These are phyloP conservation scores for Aspergillus funiculosus DNA, from an alignment of 495 filamentous ascomycete genomes.

Conservation along the genomic window DNA sequence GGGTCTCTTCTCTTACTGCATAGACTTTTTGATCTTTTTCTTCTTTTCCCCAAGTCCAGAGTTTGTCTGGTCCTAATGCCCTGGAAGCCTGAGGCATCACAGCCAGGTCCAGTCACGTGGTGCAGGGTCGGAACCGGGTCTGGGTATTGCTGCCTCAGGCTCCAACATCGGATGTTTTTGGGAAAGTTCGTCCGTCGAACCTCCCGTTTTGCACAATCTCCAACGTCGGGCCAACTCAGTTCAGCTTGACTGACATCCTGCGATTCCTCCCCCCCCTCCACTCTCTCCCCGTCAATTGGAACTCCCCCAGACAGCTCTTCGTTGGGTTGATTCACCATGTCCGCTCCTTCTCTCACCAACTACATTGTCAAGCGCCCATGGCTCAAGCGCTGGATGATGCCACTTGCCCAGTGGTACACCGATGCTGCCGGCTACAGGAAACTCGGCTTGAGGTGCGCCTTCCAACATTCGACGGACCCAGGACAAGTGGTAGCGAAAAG, in stretches of 20 bases:
- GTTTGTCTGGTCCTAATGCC: constrained; percentile 10
- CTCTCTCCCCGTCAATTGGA: constrained; percentile 29
- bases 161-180: constrained; percentile 27
- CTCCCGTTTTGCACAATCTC: constrained; percentile 47
- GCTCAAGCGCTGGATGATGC: constrained; percentile 69
- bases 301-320: constrained; percentile 10
- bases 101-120: constrained; percentile 11
- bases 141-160: constrained; percentile 18
- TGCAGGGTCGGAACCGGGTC: neutral
- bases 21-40: neutral
- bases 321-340: constrained; percentile 53
- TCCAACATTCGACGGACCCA: constrained; percentile 10
- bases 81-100: constrained; percentile 26
- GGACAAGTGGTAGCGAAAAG: constrained; percentile 4
- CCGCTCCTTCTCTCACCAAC: constrained; percentile 62
- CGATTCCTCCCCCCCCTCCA: constrained; percentile 24
- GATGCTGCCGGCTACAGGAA: constrained; percentile 86
- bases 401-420: constrained; percentile 76
- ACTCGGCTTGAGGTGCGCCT: constrained; percentile 76
- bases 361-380: constrained; percentile 77
- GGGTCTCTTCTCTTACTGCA: no score
- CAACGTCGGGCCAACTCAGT: constrained; percentile 42
- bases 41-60: constrained; percentile 1
- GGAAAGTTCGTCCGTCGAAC: constrained; percentile 28
- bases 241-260: constrained; percentile 35